Conservation (phyloP, 1,284 basidiomycete species). For the Marasmius tenuissimus region DNA sequence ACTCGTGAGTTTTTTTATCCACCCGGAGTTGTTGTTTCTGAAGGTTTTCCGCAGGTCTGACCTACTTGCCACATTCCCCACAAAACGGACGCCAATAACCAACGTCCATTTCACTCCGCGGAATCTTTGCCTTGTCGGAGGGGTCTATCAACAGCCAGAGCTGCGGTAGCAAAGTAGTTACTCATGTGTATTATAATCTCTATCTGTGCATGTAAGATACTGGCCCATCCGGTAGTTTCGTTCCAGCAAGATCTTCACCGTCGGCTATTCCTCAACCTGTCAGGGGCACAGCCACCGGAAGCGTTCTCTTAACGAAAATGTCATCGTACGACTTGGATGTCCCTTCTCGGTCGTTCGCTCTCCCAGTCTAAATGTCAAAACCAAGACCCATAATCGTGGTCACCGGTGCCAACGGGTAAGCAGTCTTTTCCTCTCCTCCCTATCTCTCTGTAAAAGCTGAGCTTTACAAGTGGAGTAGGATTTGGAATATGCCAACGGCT, state of each 20-base stretch:
- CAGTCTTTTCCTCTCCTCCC: conserved; percentile 2
- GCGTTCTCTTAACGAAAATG: background rate
- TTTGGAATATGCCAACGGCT: conserved; percentile 85
- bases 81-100: conserved; percentile 91
- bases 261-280: background rate
- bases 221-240: too few relatives aligned
- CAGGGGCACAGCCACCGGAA: background rate
- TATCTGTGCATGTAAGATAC: background rate
- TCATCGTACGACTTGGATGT: background rate
- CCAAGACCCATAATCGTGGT: conserved; percentile 17
- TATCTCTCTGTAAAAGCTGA: conserved; percentile 4
- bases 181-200: background rate
- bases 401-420: conserved; percentile 50
- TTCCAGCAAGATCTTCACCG: too few relatives aligned
- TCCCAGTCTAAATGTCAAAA: background rate
- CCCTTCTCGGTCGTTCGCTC: background rate
- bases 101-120: conserved; percentile 94
- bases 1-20: conserved; percentile 52
- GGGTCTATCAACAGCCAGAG: conserved; percentile 61
- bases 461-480: conserved; percentile 69
- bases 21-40: background rate
- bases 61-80: conserved; percentile 88
- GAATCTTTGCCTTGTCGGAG: conserved; percentile 91
- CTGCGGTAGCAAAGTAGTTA: conserved; percentile 38
- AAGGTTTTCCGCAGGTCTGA: conserved; percentile 61